Conservation (phyloP, 805 yeast species). For the Metschnikowia santaceciliae region DNA sequence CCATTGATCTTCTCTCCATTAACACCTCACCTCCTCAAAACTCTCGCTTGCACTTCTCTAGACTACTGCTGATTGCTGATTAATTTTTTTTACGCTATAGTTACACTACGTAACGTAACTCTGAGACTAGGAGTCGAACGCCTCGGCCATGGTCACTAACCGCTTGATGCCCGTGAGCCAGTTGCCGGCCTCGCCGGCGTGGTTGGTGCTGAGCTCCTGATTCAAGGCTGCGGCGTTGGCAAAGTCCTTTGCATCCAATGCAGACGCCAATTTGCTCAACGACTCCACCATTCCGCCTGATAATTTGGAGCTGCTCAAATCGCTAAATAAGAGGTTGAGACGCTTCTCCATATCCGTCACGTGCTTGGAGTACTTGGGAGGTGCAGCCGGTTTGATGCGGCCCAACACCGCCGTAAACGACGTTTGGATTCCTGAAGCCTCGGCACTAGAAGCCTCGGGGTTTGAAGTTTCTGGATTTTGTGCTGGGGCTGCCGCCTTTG, state of each 20-base stretch:
- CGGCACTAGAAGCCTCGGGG: not conserved
- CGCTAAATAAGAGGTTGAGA: constrained; percentile 69
- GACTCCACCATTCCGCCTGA: constrained; percentile 51
- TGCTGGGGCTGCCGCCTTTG: not conserved
- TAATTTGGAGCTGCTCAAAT: constrained; percentile 65
- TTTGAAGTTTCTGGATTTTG: not conserved
- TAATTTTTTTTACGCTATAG: no score
- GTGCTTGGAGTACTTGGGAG: constrained; percentile 70
- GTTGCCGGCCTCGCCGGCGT: constrained; percentile 73
- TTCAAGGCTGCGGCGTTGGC: constrained; percentile 54
- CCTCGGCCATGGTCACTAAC: constrained; percentile 67
- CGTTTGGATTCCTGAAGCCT: constrained; percentile 44
- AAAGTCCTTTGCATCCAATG: constrained; percentile 53
- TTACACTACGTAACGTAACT: no score
- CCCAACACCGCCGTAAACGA: constrained; percentile 52
- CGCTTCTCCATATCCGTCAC: constrained; percentile 80
- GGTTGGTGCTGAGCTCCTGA: constrained; percentile 56
- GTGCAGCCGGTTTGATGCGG: constrained; percentile 66
- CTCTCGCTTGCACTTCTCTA: no score
- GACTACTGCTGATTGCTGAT: no score
- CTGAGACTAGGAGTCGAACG: constrained; percentile 13
- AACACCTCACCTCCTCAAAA: no score
- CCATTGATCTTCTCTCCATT: no score
- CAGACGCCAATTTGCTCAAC: constrained; percentile 47
- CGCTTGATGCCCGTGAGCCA: constrained; percentile 94